Conservation (phyloP, 169 alveolate genomes). For the Eimeria maxima region DNA sequence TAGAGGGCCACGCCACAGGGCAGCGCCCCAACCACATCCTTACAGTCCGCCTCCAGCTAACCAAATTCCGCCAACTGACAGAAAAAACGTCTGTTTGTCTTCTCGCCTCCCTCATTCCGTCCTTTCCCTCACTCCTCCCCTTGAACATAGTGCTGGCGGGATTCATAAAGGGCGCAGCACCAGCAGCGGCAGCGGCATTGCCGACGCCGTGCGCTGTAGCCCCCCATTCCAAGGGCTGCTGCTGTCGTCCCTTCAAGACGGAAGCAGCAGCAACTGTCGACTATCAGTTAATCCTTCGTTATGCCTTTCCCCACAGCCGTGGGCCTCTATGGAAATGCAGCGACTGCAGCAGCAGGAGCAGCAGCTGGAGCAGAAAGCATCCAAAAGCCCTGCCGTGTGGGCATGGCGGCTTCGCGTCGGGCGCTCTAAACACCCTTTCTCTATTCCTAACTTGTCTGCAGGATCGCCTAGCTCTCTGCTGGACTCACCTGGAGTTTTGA, state of each 20-base stretch:
- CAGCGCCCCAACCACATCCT: background rate
- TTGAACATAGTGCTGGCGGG: background rate
- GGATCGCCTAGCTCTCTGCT: background rate
- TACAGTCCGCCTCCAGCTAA: background rate
- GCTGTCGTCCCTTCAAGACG: background rate
- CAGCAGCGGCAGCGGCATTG: constrained; percentile 16
- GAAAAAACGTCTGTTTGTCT: background rate
- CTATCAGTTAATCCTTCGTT: background rate
- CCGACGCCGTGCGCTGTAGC: background rate
- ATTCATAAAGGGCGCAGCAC: background rate
- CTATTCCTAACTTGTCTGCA: background rate
- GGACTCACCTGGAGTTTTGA: background rate
- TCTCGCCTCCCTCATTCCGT: background rate
- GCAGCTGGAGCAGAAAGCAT: background rate
- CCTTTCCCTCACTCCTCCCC: background rate
- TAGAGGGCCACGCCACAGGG: background rate
- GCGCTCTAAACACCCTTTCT: background rate
- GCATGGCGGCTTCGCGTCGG: constrained; percentile 44
- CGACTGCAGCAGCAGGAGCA: constrained; percentile 46
- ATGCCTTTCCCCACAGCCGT: background rate
- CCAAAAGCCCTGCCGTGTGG: constrained; percentile 43
- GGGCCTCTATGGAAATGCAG: background rate
- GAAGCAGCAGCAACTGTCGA: background rate
- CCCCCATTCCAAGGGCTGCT: background rate
- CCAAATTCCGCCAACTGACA: background rate